Evolutionary conservation across 2,329 filamentous ascomycete genomes (phyloP), one percentile per base, ranked within the genome.

Genomic region (Scedosporium minutisporum): DNA sequence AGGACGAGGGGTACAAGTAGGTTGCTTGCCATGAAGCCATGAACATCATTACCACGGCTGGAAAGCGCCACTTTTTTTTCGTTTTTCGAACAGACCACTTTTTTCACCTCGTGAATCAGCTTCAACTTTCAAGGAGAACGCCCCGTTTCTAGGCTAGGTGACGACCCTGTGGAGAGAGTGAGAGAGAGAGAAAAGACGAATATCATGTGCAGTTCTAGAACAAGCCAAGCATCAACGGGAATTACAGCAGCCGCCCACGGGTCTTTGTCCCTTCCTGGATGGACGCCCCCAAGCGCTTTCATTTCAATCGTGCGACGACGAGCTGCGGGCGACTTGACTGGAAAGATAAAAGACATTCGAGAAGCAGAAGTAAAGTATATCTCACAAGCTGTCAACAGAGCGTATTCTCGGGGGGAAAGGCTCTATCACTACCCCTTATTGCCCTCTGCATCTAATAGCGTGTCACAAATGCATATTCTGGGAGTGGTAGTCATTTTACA

Each of bases 401-500:
- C 12, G 33, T 55, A 6, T 23, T 25, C 51, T 41, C 23, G 27
- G 55, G 1, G 14, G 16, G 9, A 6, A 55, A 29, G 14, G 12
- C 27, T 38, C 25, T 21, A 29, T 29, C 6, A 7, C 33, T 58
- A 55, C 51, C 51, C 51, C 51, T 55, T 58, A n/a, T 33, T 33
- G 14, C 14, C 55, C 14, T n/a, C 55, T 58, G 55, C 33, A 58
- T 38, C 55, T 33, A 58, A 58, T 41, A 58, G 55, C 21, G 55
- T 41, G 27, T 18, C 12, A 58, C 33, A 27, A n/a, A 41, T 58
- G 55, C 55, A 58, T 58, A 38, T n/a, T 58, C n/a, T 33, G 55
- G 16, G 55, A 58, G 55, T 33, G 55, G 25, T 18, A 27, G 55
- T 58, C 27, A 41, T 58, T 58, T 58, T 58, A 58, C 55, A 58